Percentiles rank a stretch among this genome's conserved stretches.
Conservation (phyloP, 352 stramenopile species). For the Halophytophthora batemanensis region DNA sequence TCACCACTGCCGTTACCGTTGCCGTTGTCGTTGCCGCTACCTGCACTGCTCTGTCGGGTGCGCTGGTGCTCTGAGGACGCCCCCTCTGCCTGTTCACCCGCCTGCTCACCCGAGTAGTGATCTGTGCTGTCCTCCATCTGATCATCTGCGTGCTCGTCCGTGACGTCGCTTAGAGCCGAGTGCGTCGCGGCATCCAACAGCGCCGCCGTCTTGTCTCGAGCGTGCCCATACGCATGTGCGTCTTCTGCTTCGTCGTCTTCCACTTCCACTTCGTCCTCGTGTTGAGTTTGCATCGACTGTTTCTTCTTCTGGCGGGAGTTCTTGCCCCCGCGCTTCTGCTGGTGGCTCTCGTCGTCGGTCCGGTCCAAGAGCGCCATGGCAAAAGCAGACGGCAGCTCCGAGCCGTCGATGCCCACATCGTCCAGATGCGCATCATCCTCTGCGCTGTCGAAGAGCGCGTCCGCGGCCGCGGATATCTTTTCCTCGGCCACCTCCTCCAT, state of each 20-base stretch:
- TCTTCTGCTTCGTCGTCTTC: constrained; percentile 2
- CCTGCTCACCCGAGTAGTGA: not conserved
- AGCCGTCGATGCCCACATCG: constrained; percentile 45
- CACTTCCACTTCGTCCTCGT: too few relatives aligned
- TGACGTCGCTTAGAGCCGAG: too few relatives aligned
- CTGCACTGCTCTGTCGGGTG: not conserved
- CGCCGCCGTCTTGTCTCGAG: too few relatives aligned
- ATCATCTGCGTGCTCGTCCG: not conserved
- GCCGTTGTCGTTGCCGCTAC: not conserved
- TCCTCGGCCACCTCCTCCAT: constrained; percentile 42
- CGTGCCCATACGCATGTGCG: not conserved
- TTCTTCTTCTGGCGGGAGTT: too few relatives aligned
- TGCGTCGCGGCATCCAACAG: too few relatives aligned
- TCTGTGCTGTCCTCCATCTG: not conserved
- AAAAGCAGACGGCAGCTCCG: constrained; percentile 48
- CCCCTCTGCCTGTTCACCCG: not conserved
- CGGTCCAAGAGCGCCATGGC: constrained; percentile 33
- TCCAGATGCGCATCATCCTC: constrained; percentile 46
- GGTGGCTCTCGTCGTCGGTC: constrained; percentile 15
- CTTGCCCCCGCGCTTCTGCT: not conserved
- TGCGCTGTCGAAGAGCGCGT: constrained; percentile 44
- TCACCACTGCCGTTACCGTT: not conserved
- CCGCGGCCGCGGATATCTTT: constrained; percentile 46
- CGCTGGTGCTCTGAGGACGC: not conserved
- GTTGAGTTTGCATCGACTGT: too few relatives aligned